Conservation (phyloP, 2,329 filamentous ascomycete species). For the Ophiocordyceps unilateralis region DNA sequence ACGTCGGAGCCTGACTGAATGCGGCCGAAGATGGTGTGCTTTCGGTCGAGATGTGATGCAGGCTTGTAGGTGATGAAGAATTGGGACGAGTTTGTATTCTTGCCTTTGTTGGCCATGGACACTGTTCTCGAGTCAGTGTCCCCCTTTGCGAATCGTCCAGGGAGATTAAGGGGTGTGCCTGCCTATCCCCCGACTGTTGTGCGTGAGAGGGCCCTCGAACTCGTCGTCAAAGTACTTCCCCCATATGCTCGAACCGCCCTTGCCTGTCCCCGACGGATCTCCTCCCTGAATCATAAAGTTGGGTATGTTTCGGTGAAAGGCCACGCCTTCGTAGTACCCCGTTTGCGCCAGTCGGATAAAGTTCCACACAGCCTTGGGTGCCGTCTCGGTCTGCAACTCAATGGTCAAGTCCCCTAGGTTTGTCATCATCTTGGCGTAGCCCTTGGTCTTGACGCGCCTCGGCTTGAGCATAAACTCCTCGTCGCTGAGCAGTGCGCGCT, state of each 20-base stretch:
- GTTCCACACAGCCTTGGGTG: slow-evolving; percentile 92
- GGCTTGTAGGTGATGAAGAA: slow-evolving; percentile 87
- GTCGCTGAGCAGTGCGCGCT: slow-evolving; percentile 71
- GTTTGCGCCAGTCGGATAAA: slow-evolving; percentile 77
- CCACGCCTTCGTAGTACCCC: slow-evolving; percentile 72
- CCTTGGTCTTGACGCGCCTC: slow-evolving; percentile 72
- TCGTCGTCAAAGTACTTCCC: slow-evolving; percentile 90
- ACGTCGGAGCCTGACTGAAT: slow-evolving; percentile 62
- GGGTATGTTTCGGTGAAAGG: slow-evolving; percentile 85
- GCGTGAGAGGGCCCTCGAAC: slow-evolving; percentile 75
- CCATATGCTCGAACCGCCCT: slow-evolving; percentile 85
- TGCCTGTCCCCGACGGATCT: slow-evolving; percentile 80
- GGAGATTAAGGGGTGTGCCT: slow-evolving; percentile 3
- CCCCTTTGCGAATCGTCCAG: background rate
- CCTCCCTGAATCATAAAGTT: slow-evolving; percentile 98
- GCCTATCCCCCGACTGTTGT: slow-evolving; percentile 57
- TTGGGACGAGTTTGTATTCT: slow-evolving; percentile 90
- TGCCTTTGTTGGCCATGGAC: slow-evolving; percentile 97
- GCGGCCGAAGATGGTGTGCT: slow-evolving; percentile 91
- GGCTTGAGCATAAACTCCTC: slow-evolving; percentile 96
- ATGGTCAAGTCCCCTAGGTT: slow-evolving; percentile 72
- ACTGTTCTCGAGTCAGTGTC: slow-evolving; percentile 6
- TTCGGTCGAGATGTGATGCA: slow-evolving; percentile 72
- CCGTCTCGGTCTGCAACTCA: slow-evolving; percentile 78
- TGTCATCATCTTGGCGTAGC: slow-evolving; percentile 80